Percentiles rank a stretch among this genome's conserved stretches.
Evolutionary conservation across 805 yeast species (phyloP).

Genomic region (Candida hungchunana): DNA sequence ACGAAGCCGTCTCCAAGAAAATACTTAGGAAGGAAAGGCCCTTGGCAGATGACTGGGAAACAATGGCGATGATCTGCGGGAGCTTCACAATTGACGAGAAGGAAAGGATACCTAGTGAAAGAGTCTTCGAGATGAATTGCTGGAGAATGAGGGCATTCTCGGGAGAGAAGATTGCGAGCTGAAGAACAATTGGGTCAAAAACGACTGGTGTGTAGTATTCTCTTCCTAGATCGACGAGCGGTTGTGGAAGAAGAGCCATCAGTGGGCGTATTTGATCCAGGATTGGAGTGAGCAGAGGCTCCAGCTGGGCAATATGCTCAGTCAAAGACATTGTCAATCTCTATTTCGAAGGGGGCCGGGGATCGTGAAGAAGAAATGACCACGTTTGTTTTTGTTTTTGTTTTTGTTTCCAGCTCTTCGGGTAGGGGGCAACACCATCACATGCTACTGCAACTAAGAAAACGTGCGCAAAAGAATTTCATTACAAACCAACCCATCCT

Average conservation of each 20-base stretch:
- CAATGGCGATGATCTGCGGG: slow-evolving; percentile 36
- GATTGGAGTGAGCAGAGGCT: neutral
- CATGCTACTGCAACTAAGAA: no score
- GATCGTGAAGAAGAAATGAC: no score
- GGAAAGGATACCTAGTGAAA: slow-evolving; percentile 34
- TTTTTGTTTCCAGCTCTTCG: no score
- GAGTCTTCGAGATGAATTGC: slow-evolving; percentile 29
- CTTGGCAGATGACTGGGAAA: slow-evolving; percentile 28
- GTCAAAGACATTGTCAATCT: slow-evolving; percentile 25
- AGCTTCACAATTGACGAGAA: slow-evolving; percentile 36
- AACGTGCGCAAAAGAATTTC: no score
- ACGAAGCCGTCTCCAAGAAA: slow-evolving; percentile 32
- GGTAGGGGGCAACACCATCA: no score
- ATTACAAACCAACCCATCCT: slow-evolving; percentile 40
- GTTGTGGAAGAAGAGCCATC: slow-evolving; percentile 16
- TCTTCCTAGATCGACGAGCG: slow-evolving; percentile 23
- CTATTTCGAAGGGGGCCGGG: no score
- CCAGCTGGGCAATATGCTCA: neutral
- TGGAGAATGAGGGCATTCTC: slow-evolving; percentile 25
- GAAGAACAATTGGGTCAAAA: slow-evolving; percentile 26
- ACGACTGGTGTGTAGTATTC: slow-evolving; percentile 25
- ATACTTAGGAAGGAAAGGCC: slow-evolving; percentile 33
- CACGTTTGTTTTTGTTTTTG: no score
- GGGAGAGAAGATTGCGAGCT: slow-evolving; percentile 23
- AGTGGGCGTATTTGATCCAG: slow-evolving; percentile 17